phyloP scores from a whole-genome alignment of 176 grass and related monocot species.

The Triticum monococcum region DNA sequence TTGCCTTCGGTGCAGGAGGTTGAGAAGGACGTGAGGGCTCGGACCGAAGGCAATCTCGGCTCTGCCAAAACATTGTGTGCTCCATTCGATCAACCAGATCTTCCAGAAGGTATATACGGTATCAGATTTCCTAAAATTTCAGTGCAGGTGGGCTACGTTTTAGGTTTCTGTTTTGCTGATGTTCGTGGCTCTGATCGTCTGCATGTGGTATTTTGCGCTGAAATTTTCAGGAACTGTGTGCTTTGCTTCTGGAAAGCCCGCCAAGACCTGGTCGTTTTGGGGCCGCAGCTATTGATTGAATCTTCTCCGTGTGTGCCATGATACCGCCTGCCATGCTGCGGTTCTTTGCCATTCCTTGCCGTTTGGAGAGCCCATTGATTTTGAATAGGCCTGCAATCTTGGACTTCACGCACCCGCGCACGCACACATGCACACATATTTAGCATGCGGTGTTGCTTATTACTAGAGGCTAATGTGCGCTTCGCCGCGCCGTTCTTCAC shows the following conservation, averaged over 20 bases:
- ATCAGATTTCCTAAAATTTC: neutral
- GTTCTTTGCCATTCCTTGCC: neutral
- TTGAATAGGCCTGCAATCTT: neutral
- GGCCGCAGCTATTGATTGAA: conserved; percentile 70
- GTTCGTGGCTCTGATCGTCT: neutral
- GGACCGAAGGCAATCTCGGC: conserved; percentile 58
- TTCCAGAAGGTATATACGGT: conserved; percentile 53
- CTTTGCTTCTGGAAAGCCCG: conserved; percentile 84
- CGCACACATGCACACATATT: neutral
- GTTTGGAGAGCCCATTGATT: neutral
- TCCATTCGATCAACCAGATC: conserved; percentile 65
- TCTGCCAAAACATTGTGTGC: conserved; percentile 60
- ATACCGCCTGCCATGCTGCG: neutral
- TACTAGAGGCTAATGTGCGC: too few relatives aligned
- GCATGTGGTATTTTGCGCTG: neutral
- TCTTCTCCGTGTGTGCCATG: neutral
- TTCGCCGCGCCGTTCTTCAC: too few relatives aligned
- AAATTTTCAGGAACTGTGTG: conserved; percentile 69
- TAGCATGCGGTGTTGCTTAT: neutral
- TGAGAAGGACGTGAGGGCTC: conserved; percentile 55
- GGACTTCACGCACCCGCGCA: neutral
- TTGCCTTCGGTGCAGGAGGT: conserved; percentile 41
- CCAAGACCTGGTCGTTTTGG: conserved; percentile 92
- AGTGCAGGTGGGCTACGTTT: neutral
- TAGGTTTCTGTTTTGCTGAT: neutral